Base-by-base conservation (phyloP, 2,329 filamentous ascomycete genomes). In the Septoria petroselini region DNA sequence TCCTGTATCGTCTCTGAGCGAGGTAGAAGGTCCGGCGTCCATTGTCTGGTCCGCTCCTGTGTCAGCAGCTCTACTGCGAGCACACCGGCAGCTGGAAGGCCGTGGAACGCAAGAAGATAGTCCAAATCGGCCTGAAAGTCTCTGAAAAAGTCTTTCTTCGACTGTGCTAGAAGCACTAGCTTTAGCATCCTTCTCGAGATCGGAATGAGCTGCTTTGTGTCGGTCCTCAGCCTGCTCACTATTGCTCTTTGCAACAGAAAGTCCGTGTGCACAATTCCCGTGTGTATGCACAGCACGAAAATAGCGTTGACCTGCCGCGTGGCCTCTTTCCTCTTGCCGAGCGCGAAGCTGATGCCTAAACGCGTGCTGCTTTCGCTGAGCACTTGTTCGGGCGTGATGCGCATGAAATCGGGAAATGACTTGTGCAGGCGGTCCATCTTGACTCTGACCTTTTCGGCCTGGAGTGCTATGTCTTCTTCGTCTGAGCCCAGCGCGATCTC, bases 201-300 rank as follows among this genome's bases (percentile, higher is more conserved):
- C 1, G 64, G 62, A 3, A 74, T 65, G 1, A 74, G 58, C 11
- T 67, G 64, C 17, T 64, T 63, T 1, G 66, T 61, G 17, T 65
- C 63, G 0, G 53, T 49, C 12, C 64, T 63, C 3, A 65, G 61
- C 35, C 69, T 68, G 14, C 76, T 78, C 17, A 77, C 69, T 7
- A 83, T 65, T 0, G 83, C 71, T 12, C 81, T 71, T 48, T 83
- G 77, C 4, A 82, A 67, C 7, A 84, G 73, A 50, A 84, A 82
- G 2, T 79, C 68, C 31, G 82, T 82, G 34, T 82, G 76, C 0
- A 81, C 64, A 38, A 79, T 73, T 2, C 64, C 64, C 1, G 57
- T 52, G 34, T 66, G 62, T 2, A 65, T 59, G 39, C 61, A 64
- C 1, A 68, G 50, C 1, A 81, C 61, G 11, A 78, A 70, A 2